Conservation (phyloP, 495 filamentous ascomycete species). For the Penicillium samsonianum region DNA sequence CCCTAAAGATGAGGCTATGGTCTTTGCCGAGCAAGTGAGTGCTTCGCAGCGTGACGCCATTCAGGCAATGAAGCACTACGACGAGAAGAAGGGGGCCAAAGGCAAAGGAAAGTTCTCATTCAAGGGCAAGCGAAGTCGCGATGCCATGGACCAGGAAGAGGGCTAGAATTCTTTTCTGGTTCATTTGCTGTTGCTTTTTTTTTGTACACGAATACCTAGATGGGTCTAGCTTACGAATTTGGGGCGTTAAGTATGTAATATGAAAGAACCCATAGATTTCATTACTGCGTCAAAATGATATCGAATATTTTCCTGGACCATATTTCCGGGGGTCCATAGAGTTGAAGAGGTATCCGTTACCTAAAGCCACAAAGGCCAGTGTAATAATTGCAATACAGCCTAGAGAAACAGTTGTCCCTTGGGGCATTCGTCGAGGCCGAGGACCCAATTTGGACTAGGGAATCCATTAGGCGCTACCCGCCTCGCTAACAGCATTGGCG, state of each 20-base stretch:
- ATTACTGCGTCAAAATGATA: conserved; percentile 29
- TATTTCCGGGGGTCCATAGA: conserved; percentile 7
- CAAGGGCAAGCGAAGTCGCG: conserved; percentile 60
- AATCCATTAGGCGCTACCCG: conserved; percentile 30
- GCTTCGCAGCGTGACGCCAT: conserved; percentile 83
- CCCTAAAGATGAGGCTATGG: conserved; percentile 84
- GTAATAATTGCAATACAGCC: conserved; percentile 4
- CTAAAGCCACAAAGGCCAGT: conserved; percentile 2
- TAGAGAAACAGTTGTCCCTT: conserved; percentile 1
- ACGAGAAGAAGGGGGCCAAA: conserved; percentile 72
- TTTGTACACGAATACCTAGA: not conserved
- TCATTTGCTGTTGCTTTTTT: not conserved
- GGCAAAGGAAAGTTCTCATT: conserved; percentile 58
- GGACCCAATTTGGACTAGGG: too few species aligned
- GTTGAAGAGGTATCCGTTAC: conserved; percentile 1
- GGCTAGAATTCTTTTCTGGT: conserved; percentile 25
- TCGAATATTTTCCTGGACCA: conserved; percentile 21
- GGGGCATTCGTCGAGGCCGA: not conserved
- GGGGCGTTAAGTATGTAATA: not conserved
- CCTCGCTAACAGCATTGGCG: conserved; percentile 64
- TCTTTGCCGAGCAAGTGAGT: conserved; percentile 61
- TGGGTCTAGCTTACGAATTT: conserved; percentile 5
- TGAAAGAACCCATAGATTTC: conserved; percentile 19
- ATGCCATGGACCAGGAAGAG: conserved; percentile 86
- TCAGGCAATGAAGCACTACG: conserved; percentile 77